Conservation (phyloP, 2,329 filamentous ascomycete genomes). For the Penicillium sp. region DNA sequence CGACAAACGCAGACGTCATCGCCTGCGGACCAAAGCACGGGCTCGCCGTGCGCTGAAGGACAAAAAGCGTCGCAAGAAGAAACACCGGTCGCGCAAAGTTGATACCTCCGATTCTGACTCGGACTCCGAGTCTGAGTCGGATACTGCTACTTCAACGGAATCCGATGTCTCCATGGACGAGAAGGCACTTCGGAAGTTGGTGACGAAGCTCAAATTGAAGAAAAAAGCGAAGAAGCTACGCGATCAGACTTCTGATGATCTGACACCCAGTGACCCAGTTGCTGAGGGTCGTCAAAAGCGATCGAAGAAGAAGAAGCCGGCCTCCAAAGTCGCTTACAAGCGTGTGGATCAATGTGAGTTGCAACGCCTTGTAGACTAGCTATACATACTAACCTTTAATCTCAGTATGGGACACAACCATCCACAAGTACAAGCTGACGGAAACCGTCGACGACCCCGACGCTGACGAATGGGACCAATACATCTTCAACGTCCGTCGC, state of each 20-base stretch:
- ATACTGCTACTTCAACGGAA: constrained; percentile 30
- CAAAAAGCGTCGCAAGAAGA: constrained; percentile 34
- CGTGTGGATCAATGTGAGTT: constrained; percentile 61
- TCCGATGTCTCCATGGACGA: constrained; percentile 33
- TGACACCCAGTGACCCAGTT: constrained; percentile 28
- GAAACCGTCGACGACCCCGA: constrained; percentile 66
- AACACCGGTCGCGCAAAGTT: constrained; percentile 39
- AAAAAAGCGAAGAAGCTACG: constrained; percentile 33
- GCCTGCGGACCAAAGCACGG: constrained; percentile 40
- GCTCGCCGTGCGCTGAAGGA: constrained; percentile 33
- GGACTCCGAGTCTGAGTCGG: constrained; percentile 21
- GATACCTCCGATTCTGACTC: constrained; percentile 11
- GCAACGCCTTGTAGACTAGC: neutral
- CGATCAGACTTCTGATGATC: constrained; percentile 31
- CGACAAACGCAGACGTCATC: constrained; percentile 34
- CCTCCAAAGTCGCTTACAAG: constrained; percentile 65
- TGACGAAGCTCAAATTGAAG: constrained; percentile 38
- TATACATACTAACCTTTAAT: constrained; percentile 1
- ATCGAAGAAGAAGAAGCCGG: constrained; percentile 49
- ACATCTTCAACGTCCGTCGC: constrained; percentile 78
- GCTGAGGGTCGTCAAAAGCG: constrained; percentile 21
- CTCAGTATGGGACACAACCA: constrained; percentile 54
- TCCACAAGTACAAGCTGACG: constrained; percentile 68
- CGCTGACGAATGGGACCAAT: constrained; percentile 70
- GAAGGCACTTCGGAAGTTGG: constrained; percentile 33